Evolutionary conservation across 192 early-diverging fungal genomes (phyloP).

Genomic region (Lobulomyces angularis): DNA sequence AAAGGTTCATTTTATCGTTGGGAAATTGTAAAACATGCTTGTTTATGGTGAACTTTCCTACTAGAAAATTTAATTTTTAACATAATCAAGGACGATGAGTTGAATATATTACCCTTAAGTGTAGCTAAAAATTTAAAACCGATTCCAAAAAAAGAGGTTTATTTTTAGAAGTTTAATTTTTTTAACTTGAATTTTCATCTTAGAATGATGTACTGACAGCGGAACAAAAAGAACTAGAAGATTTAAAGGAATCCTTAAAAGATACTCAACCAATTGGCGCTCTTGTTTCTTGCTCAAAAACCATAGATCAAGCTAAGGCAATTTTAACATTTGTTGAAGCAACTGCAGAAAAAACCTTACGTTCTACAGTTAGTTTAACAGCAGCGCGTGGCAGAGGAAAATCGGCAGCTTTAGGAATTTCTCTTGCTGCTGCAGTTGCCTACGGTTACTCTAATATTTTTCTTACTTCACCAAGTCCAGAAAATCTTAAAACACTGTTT

Average conservation of each 20-base stretch:
- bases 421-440: constrained; percentile 88
- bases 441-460: constrained; percentile 99
- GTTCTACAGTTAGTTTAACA: constrained; percentile 83
- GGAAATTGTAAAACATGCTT: constrained; percentile 77
- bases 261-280: constrained; percentile 86
- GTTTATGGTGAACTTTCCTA: too few species aligned
- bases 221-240: constrained; percentile 52
- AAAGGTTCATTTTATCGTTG: constrained; percentile 90
- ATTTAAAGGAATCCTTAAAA: constrained; percentile 72
- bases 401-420: constrained; percentile 87
- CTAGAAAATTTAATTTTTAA: too few species aligned
- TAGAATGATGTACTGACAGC: constrained; percentile 19
- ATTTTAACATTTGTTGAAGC: constrained; percentile 93
- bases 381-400: constrained; percentile 95
- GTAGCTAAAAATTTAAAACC: constrained; percentile 90
- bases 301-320: constrained; percentile 93
- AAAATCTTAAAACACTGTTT: constrained; percentile 97
- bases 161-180: not conserved
- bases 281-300: constrained; percentile 65
- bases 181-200: not conserved
- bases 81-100: constrained; percentile 98
- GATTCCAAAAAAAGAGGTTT: constrained; percentile 37
- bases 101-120: constrained; percentile 91
- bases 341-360: constrained; percentile 86
- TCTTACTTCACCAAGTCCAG: constrained; percentile 91